Base-by-base conservation (phyloP, 179 eudicot genomes). In the Vitellaria paradoxa region DNA sequence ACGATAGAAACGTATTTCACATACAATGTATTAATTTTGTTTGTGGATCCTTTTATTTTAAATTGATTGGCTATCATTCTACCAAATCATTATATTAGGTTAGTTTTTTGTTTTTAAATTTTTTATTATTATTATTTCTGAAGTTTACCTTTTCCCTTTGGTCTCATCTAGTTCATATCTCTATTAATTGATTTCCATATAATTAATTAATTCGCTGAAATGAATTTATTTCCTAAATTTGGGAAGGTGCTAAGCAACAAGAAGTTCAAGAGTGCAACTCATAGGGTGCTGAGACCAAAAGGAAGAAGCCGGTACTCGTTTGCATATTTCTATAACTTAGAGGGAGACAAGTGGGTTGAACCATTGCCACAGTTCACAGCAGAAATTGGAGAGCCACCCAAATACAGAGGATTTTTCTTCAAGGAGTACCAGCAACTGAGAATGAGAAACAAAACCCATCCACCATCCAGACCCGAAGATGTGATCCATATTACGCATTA, bases 261-360 rank as follows among this genome's bases (percentile, higher is more conserved):
- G 30, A 73, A 73, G 55, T 57, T 59, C 60, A 78, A 83, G 83
- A 85, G 88, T 21, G 86, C 81, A 1, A 79, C 85, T 4, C 86
- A 86, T 45, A 78, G 81, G 30, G 85, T 81, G 23, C 80, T 86
- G 75, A 81, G 84, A 49, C 11, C 73, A 7, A 73, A 56, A 56
- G 83, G 77, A 7, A 76, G 64, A 65, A 49, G 67, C 30, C 82
- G 86, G 0, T 70, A 78, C 77, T 83, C 86, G 6, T 75, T 59
- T 21, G 84, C 79, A 0, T 85, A 80, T 65, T 83, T 85, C 77
- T 78, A 78, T n/a, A 79, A 37, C 67, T 55, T 84, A 47, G 60
- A 74, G 5, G 87, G 87, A n/a, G 84, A 84, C 49, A 81, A 79
- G 71, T 79, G 82, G 87, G 77, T 84, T 9, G 87, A 77, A 57